Percentiles rank a stretch among this genome's conserved stretches.
Evolutionary conservation across 164 flowering plant genomes (phyloP).

Genomic region (Cinnamomum micranthum): DNA sequence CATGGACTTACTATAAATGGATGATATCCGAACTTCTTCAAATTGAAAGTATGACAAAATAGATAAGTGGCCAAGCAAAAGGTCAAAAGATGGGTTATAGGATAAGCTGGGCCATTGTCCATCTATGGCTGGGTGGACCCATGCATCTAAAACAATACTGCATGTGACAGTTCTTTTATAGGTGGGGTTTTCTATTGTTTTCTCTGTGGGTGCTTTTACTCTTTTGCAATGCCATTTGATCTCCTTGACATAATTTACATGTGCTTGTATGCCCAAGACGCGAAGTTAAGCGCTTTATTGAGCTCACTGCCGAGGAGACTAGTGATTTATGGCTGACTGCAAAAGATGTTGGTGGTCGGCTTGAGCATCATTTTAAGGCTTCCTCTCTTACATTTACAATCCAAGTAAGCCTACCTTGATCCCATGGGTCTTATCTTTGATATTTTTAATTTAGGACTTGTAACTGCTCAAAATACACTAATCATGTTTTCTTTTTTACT

Average conservation of each 20-base stretch:
- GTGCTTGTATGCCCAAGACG: constrained; percentile 94
- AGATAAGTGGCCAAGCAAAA: neutral
- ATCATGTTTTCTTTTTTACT: neutral
- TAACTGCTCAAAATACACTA: neutral
- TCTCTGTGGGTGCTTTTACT: neutral
- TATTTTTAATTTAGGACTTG: neutral
- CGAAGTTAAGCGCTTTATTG: constrained; percentile 73
- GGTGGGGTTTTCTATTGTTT: neutral
- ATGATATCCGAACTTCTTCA: neutral
- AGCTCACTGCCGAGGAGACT: constrained; percentile 72
- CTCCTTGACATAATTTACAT: constrained; percentile 67
- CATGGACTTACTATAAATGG: neutral
- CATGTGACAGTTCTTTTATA: neutral
- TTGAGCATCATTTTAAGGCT: constrained; percentile 69
- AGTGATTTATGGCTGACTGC: constrained; percentile 84
- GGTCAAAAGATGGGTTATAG: neutral
- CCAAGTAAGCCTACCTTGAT: constrained; percentile 44
- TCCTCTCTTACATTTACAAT: constrained; percentile 79
- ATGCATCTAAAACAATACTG: too few relatives aligned
- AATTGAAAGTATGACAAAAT: neutral
- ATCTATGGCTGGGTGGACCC: neutral
- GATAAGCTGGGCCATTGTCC: neutral
- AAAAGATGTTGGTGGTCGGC: constrained; percentile 54
- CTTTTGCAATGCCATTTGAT: constrained; percentile 15
- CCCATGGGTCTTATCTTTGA: neutral